Evolutionary conservation across 352 stramenopile genomes (phyloP).

Genomic region (Phytophthora kernoviae): DNA sequence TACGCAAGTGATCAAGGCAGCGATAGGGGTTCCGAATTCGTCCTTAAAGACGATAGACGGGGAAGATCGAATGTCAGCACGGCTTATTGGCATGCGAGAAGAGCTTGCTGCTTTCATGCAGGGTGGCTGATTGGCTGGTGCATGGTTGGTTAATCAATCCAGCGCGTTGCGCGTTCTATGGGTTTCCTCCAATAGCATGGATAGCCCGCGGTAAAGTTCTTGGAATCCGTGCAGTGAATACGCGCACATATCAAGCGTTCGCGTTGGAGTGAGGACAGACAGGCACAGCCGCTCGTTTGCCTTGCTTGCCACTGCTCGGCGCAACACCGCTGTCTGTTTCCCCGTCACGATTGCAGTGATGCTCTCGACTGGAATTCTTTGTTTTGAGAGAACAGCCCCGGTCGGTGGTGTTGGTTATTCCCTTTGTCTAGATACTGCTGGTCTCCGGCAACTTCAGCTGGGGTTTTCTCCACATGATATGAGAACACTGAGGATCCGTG

Average conservation of each 20-base stretch:
- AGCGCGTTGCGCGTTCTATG: constrained; percentile 23
- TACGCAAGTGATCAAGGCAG: constrained; percentile 18
- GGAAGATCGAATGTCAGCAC: constrained; percentile 13
- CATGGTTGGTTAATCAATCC: constrained; percentile 18
- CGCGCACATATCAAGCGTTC: constrained; percentile 52
- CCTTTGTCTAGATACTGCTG: not conserved
- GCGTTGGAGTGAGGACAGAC: constrained; percentile 40
- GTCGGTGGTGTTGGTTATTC: constrained; percentile 13
- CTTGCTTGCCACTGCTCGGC: constrained; percentile 25
- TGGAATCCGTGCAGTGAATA: constrained; percentile 40
- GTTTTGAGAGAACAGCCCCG: constrained; percentile 29
- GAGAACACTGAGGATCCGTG: constrained; percentile 33
- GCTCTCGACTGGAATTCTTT: constrained; percentile 35
- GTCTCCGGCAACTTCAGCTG: not conserved
- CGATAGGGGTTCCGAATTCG: constrained; percentile 5
- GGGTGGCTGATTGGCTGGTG: too few relatives aligned
- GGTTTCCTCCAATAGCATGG: constrained; percentile 29
- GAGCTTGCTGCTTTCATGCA: constrained; percentile 15
- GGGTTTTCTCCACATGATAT: constrained; percentile 51
- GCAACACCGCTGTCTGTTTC: constrained; percentile 50
- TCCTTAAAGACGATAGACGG: constrained; percentile 6
- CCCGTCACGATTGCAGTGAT: constrained; percentile 43
- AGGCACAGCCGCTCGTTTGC: constrained; percentile 38
- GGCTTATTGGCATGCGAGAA: constrained; percentile 23
- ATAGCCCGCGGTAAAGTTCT: constrained; percentile 36